Conservation (phyloP, 495 filamentous ascomycete genomes). For the Alectoria sarmentosa region DNA sequence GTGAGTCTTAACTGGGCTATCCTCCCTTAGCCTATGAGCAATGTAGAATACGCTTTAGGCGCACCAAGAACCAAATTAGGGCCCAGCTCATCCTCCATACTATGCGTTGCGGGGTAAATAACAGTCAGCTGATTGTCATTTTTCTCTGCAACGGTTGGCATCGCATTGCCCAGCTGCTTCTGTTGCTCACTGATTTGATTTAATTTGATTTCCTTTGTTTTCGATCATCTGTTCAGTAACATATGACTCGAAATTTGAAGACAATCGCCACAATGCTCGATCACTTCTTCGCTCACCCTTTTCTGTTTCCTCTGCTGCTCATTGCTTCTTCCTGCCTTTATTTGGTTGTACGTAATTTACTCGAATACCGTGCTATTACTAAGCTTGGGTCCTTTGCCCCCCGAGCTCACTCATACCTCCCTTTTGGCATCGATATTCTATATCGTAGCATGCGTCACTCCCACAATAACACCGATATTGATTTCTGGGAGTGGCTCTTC, state of each 20-base stretch:
- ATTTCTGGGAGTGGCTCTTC: conserved; percentile 53
- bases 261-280: conserved; percentile 11
- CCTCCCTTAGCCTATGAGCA: no score
- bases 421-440: conserved; percentile 15
- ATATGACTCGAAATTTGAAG: neutral
- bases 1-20: no score
- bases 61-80: no score
- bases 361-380: neutral
- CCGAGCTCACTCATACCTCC: neutral
- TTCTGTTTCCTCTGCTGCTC: neutral
- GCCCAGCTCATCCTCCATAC: no score
- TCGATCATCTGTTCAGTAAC: no score
- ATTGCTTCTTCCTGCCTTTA: neutral
- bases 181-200: no score
- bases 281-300: neutral
- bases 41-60: no score
- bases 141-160: no score
- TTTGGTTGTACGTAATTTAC: neutral
- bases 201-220: no score
- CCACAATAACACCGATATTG: conserved; percentile 45
- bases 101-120: no score
- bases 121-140: no score
- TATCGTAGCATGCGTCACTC: conserved; percentile 36
- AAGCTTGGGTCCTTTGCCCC: conserved; percentile 10
- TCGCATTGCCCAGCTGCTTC: no score